A percentile compares a stretch with the other conserved stretches of the same genome.
Conservation (phyloP, 805 yeast species). For the Suhomyces tanzawaensis region DNA sequence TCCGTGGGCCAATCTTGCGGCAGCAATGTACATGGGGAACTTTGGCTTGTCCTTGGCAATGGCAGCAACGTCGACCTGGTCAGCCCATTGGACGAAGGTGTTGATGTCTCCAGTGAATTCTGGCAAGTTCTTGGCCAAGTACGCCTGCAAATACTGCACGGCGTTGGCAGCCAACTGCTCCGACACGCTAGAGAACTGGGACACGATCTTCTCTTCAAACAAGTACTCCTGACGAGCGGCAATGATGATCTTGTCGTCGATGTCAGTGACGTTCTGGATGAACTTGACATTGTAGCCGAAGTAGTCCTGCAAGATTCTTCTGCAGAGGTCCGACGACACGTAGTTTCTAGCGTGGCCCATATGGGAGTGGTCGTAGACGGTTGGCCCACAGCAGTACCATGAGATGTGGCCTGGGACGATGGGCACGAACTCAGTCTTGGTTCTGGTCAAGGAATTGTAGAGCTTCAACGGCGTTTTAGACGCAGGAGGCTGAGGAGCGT, state of each 20-base stretch:
- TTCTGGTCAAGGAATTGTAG: constrained; percentile 80
- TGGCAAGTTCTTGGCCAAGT: constrained; percentile 55
- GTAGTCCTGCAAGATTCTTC: constrained; percentile 85
- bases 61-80: constrained; percentile 46
- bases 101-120: constrained; percentile 29
- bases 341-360: constrained; percentile 99
- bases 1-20: constrained; percentile 51
- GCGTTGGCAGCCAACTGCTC: constrained; percentile 39
- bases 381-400: constrained; percentile 99
- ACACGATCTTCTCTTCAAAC: constrained; percentile 56
- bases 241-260: constrained; percentile 93
- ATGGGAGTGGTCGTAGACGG: constrained; percentile 92
- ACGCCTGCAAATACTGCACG: constrained; percentile 44
- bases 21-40: constrained; percentile 76
- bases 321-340: constrained; percentile 88
- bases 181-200: constrained; percentile 25
- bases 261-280: constrained; percentile 97
- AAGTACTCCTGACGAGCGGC: constrained; percentile 89
- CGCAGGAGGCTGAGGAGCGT: constrained; percentile 18
- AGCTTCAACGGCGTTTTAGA: constrained; percentile 48
- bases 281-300: constrained; percentile 86
- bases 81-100: constrained; percentile 51
- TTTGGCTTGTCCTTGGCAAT: constrained; percentile 68
- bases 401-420: constrained; percentile 60
- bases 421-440: constrained; percentile 79